These are phyloP conservation scores for Verticillium nubilum DNA, from an alignment of 2,329 filamentous ascomycete genomes.

Conservation along the genomic window DNA sequence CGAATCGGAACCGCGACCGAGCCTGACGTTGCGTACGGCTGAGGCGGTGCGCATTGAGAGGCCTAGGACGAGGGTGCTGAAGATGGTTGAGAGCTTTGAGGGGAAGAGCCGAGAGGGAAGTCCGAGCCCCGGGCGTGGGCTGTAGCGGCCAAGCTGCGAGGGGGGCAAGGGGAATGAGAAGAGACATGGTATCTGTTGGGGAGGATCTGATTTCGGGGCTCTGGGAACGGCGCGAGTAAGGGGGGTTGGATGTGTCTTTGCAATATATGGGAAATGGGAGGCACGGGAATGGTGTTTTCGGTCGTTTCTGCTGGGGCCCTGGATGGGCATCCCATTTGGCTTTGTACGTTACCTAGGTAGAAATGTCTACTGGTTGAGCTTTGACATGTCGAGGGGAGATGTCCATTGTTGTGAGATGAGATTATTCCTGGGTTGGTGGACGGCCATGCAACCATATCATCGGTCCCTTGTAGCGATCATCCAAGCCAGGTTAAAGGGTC, in stretches of 20 bases:
- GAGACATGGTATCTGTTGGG: neutral
- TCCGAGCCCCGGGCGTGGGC: neutral
- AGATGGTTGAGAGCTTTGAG: slow-evolving; percentile 54
- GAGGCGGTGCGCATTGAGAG: slow-evolving; percentile 38
- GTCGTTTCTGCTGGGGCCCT: neutral
- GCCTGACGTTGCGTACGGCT: slow-evolving; percentile 35
- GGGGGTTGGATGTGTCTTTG: neutral
- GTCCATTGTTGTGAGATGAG: too few relatives aligned
- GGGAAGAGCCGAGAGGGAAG: slow-evolving; percentile 30
- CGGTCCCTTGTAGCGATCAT: too few relatives aligned
- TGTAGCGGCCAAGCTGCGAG: neutral
- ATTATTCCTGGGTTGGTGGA: too few relatives aligned
- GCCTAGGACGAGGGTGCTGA: slow-evolving; percentile 40
- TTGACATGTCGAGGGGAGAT: neutral
- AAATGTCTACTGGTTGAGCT: neutral
- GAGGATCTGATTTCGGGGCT: neutral
- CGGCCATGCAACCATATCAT: too few relatives aligned
- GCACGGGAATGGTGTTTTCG: neutral
- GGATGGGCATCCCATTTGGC: neutral
- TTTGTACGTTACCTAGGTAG: neutral
- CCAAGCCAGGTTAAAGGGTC: too few relatives aligned
- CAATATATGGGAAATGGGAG: neutral
- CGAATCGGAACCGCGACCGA: slow-evolving; percentile 21
- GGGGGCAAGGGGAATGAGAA: neutral
- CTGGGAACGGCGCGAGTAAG: neutral